Base-by-base conservation (phyloP, 75 land plant genomes). In the Selaginella tamariscina region DNA sequence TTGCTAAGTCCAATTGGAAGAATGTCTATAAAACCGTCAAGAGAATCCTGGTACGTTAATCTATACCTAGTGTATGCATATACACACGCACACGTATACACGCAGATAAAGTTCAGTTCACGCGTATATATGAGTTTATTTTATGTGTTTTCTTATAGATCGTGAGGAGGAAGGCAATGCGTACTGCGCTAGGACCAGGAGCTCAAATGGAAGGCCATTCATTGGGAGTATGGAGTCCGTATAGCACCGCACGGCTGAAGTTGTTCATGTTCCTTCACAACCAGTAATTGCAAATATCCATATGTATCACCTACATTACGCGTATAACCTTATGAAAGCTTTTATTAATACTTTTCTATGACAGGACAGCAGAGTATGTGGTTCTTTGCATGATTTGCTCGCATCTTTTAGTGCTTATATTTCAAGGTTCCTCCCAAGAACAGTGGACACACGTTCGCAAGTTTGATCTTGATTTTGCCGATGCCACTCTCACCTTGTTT, bases 401-500 rank as follows among this genome's bases (percentile, higher is more conserved):
- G 8, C 62, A 59, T n/a, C 62, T 59, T 21, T 59, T 59, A n/a
- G 62, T 59, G 62, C 62, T 59, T 21, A 59, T 59, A 5, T 59
- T 59, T n/a, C 23, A 59, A 27, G 62, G 62, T 8, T 23, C 62
- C 8, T 21, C 62, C 24, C 62, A 59, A 59, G 62, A 59, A 59
- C 62, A 59, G 21, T 59, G 62, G 62, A 59, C 62, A 9, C 62
- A 59, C 26, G 62, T 23, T 8, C 23, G 26, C n/a, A 21, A 59
- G 62, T 59, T 59, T 21, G 62, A 59, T n/a, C 62, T 59, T n/a
- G 62, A 59, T n/a, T 26, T 59, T 59, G 62, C 62, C 23, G 62
- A 59, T 59, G 62, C 62, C 9, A 27, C 62, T 2, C 26, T 59
- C 8, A 59, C 62, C 8, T 21, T 59, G 27, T 59, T 59, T 21